phyloP scores from a whole-genome alignment of 2,329 filamentous ascomycete genomes.

The Fusarium chaquense region DNA sequence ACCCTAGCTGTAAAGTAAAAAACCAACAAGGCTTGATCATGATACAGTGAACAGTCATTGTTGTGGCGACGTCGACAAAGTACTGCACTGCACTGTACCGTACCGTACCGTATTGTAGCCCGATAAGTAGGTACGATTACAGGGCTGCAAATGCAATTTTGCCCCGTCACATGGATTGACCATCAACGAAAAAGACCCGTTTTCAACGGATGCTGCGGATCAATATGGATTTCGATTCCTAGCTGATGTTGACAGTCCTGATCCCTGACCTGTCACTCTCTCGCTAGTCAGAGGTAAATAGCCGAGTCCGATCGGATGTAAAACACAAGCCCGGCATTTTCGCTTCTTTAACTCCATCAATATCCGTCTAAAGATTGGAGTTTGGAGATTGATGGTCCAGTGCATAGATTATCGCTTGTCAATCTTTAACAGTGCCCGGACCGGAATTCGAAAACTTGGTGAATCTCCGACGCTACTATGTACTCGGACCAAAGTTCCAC shows the following conservation, averaged over 20 bases:
- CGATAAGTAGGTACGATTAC: constrained; percentile 19
- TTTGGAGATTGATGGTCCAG: constrained; percentile 9
- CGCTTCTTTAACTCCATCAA: constrained; percentile 32
- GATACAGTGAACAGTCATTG: constrained; percentile 10
- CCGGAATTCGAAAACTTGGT: constrained; percentile 9
- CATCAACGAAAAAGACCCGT: constrained; percentile 49
- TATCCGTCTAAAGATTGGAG: constrained; percentile 15
- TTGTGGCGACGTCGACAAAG: constrained; percentile 36
- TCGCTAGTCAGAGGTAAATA: constrained; percentile 16
- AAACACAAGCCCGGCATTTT: constrained; percentile 39
- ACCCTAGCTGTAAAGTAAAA: constrained; percentile 38
- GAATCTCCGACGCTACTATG: constrained; percentile 10
- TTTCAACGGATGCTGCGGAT: constrained; percentile 47
- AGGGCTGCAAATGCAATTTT: constrained; percentile 44
- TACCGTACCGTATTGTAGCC: neutral
- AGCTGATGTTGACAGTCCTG: constrained; percentile 34
- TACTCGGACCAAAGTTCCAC: constrained; percentile 22
- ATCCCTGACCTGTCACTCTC: constrained; percentile 31
- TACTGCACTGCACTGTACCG: neutral
- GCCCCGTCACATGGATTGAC: constrained; percentile 44
- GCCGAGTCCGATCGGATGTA: constrained; percentile 46
- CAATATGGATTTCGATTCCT: constrained; percentile 25
- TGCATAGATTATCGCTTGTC: constrained; percentile 24
- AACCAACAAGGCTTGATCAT: constrained; percentile 28
- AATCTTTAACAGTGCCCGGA: constrained; percentile 7